Conservation (phyloP, 2,329 filamentous ascomycete species). For the Cytospora paraplurivora region DNA sequence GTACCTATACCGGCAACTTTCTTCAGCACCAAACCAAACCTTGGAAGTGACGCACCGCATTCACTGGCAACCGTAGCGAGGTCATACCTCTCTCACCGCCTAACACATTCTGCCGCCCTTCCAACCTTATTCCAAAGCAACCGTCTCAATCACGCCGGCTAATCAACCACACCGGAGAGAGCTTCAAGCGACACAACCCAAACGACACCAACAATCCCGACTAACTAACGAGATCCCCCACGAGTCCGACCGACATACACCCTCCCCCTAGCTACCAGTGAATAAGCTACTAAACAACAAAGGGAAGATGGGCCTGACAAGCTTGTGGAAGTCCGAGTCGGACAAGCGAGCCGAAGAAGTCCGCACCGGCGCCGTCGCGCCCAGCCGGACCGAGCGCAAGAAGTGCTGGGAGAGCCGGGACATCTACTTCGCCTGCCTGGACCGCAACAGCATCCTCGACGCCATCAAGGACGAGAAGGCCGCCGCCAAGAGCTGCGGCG, state of each 20-base stretch:
- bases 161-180: conserved; percentile 17
- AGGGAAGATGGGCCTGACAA: conserved; percentile 52
- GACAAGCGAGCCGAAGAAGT: conserved; percentile 56
- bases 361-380: conserved; percentile 66
- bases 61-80: neutral
- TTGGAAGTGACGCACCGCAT: neutral
- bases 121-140: neutral
- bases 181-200: neutral
- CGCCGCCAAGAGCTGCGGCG: conserved; percentile 44
- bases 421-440: conserved; percentile 83
- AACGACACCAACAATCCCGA: too few species aligned
- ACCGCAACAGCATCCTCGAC: conserved; percentile 80
- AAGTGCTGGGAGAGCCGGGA: conserved; percentile 91
- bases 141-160: neutral
- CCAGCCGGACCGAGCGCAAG: conserved; percentile 79
- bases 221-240: conserved; percentile 2
- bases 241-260: neutral
- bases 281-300: conserved; percentile 5
- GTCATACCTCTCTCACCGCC: conserved; percentile 15
- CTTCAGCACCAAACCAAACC: too few species aligned
- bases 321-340: conserved; percentile 39
- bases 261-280: neutral
- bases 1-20: too few species aligned
- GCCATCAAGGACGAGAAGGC: conserved; percentile 47
- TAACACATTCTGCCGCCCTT: conserved; percentile 24